phyloP scores from a whole-genome alignment of 1,284 basidiomycete species.

The Boletellus sp. region DNA sequence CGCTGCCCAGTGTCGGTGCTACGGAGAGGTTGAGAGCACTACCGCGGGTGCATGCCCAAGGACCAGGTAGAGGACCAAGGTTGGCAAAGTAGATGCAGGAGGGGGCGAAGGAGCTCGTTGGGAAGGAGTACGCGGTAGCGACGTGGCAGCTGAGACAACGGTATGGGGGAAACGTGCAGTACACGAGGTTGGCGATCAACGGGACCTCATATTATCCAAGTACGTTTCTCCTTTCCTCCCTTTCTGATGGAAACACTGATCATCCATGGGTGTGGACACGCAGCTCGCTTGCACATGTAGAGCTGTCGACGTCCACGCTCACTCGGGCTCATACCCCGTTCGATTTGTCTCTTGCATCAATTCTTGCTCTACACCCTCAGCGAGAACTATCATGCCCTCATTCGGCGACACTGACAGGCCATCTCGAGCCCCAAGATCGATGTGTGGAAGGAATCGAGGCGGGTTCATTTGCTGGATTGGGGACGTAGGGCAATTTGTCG shows the following conservation, averaged over 20 bases:
- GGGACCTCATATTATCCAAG: constrained; percentile 15
- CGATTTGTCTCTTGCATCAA: constrained; percentile 79
- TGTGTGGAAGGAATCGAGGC: constrained; percentile 69
- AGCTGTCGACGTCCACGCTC: constrained; percentile 72
- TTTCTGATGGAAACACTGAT: background rate
- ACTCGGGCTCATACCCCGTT: constrained; percentile 57
- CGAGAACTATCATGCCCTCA: constrained; percentile 76
- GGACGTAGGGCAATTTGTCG: constrained; percentile 47
- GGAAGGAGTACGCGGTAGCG: constrained; percentile 54
- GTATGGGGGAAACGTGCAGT: constrained; percentile 44
- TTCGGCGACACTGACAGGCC: constrained; percentile 65
- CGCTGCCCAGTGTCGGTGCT: constrained; percentile 41
- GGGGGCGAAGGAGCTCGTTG: constrained; percentile 37
- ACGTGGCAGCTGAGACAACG: constrained; percentile 64
- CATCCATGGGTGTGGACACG: background rate
- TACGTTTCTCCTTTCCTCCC: constrained; percentile 7
- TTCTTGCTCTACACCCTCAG: constrained; percentile 74
- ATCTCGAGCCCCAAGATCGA: constrained; percentile 60
- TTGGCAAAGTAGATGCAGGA: constrained; percentile 41
- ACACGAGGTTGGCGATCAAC: constrained; percentile 12
- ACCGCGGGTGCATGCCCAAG: constrained; percentile 10
- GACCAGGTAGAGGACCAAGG: constrained; percentile 28
- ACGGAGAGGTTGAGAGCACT: constrained; percentile 31
- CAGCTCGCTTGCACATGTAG: constrained; percentile 72
- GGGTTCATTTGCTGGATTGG: constrained; percentile 44